phyloP scores from a whole-genome alignment of 192 early-diverging fungal genomes.

The Gonapodya prolifera region DNA sequence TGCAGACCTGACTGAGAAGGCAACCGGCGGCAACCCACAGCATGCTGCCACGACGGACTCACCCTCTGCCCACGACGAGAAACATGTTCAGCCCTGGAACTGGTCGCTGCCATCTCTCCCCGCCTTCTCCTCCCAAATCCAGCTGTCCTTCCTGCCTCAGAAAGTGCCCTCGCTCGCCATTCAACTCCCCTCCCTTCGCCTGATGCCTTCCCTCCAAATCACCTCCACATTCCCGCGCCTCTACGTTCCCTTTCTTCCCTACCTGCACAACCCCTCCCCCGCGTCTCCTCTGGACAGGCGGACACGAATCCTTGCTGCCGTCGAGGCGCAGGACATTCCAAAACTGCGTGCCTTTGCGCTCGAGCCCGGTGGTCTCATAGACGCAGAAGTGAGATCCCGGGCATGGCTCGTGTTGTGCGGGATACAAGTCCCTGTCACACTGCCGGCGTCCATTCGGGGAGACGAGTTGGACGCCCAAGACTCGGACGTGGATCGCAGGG shows the following conservation, averaged over 20 bases:
- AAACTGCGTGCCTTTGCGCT: not conserved
- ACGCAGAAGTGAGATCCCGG: not conserved
- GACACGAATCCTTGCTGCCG: not conserved
- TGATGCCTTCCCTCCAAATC: not conserved
- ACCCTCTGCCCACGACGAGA: not conserved
- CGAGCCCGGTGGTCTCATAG: not conserved
- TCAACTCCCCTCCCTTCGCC: not conserved
- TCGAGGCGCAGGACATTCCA: not conserved
- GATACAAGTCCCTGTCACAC: not conserved
- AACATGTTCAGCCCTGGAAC: not conserved
- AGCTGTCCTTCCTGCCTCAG: too few species aligned
- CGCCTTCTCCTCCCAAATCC: not conserved
- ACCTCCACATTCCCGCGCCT: not conserved
- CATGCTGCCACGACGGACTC: not conserved
- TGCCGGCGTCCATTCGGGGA: too few species aligned
- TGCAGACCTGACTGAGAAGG: too few species aligned
- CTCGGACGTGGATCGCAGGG: too few species aligned
- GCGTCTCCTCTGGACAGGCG: not conserved
- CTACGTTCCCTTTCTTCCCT: not conserved
- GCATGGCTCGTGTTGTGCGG: not conserved
- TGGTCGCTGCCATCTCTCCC: not conserved
- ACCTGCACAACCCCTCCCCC: not conserved
- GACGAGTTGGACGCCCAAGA: too few species aligned
- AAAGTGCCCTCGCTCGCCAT: too few species aligned
- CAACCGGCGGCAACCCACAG: too few species aligned